These are phyloP conservation scores for Gloeophyllum trabeum DNA, from an alignment of 768 basidiomycete species.

Conservation along the genomic window DNA sequence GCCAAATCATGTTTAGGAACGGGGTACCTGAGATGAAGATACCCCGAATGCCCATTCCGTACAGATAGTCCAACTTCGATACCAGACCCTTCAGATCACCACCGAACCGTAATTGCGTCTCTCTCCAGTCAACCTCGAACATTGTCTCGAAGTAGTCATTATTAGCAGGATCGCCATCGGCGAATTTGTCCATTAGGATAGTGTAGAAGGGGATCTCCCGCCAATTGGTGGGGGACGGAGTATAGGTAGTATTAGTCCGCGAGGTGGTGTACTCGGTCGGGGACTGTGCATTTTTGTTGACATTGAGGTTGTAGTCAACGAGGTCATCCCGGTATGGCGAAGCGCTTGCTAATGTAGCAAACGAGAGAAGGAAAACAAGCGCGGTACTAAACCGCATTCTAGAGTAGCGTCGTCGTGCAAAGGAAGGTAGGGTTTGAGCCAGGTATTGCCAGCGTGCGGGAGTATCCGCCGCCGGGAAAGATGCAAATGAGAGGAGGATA, in stretches of 20 bases:
- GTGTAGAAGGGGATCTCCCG: slow-evolving; percentile 72
- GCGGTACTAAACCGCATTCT: slow-evolving; percentile 14
- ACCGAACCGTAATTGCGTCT: slow-evolving; percentile 83
- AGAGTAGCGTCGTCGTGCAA: neutral
- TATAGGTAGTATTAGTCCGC: slow-evolving; percentile 58
- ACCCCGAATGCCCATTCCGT: slow-evolving; percentile 77
- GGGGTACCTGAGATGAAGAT: slow-evolving; percentile 91
- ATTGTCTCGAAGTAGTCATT: slow-evolving; percentile 80
- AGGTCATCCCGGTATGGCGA: slow-evolving; percentile 63
- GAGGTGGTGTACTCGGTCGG: slow-evolving; percentile 54
- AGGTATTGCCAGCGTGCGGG: neutral
- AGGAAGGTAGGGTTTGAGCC: neutral
- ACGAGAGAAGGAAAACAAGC: slow-evolving; percentile 25
- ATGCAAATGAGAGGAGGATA: neutral
- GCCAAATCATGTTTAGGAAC: slow-evolving; percentile 95
- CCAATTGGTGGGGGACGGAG: slow-evolving; percentile 79
- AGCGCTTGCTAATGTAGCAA: slow-evolving; percentile 30
- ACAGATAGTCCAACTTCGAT: slow-evolving; percentile 72
- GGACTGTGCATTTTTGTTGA: slow-evolving; percentile 57
- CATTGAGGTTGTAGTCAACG: slow-evolving; percentile 67
- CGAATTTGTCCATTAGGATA: slow-evolving; percentile 85
- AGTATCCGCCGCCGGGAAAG: neutral
- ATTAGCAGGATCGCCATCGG: slow-evolving; percentile 85
- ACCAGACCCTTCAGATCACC: slow-evolving; percentile 79
- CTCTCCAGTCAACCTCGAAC: slow-evolving; percentile 78